A percentile compares a stretch with the other conserved stretches of the same genome.
phyloP scores from a whole-genome alignment of 78 protist genomes.

The Speleostelium caveatum region DNA sequence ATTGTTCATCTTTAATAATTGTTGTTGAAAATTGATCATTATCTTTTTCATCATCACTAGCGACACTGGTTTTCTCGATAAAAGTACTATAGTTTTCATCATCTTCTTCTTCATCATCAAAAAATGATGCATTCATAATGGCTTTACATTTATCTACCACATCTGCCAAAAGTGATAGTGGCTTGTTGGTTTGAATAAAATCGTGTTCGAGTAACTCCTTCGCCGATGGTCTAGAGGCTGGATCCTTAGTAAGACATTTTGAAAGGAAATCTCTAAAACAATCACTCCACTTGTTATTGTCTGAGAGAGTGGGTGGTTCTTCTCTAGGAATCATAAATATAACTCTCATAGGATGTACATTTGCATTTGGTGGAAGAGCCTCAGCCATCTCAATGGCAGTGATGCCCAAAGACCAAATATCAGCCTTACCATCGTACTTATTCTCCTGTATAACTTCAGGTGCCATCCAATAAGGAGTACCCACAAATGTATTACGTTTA shows the following conservation, averaged over 20 bases:
- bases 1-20: neutral
- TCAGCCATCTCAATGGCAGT: slow-evolving; percentile 91
- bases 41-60: slow-evolving; percentile 4
- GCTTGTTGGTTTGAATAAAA: slow-evolving; percentile 55
- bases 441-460: slow-evolving; percentile 86
- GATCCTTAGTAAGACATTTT: slow-evolving; percentile 77
- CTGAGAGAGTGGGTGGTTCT: slow-evolving; percentile 83
- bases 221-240: slow-evolving; percentile 60
- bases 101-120: slow-evolving; percentile 59
- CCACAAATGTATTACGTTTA: slow-evolving; percentile 94
- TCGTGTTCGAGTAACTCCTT: slow-evolving; percentile 55
- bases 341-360: slow-evolving; percentile 90
- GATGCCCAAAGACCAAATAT: slow-evolving; percentile 93
- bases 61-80: slow-evolving; percentile 9
- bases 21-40: neutral
- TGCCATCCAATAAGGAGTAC: slow-evolving; percentile 95
- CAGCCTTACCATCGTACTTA: slow-evolving; percentile 86
- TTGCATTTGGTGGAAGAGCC: slow-evolving; percentile 89
- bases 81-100: slow-evolving; percentile 19
- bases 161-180: slow-evolving; percentile 30
- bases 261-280: slow-evolving; percentile 62
- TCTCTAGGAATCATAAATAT: slow-evolving; percentile 88
- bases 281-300: slow-evolving; percentile 30
- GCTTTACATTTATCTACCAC: slow-evolving; percentile 57
- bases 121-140: slow-evolving; percentile 5